These are phyloP conservation scores for Lentinula sp. DNA, from an alignment of 768 basidiomycete genomes.

Conservation along the genomic window DNA sequence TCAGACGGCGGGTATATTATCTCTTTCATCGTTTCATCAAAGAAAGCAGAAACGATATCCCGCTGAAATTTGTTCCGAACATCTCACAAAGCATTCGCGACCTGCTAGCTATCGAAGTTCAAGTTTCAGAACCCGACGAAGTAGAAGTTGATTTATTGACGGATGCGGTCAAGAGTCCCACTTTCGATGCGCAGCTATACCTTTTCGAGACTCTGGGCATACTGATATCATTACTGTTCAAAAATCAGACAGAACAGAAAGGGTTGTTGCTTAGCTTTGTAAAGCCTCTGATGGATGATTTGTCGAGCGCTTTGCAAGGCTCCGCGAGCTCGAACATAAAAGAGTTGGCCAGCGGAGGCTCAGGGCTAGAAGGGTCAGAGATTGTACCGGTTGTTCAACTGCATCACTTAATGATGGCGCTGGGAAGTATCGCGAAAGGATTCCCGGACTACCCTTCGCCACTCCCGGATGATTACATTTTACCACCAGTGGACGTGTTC, in stretches of 20 bases:
- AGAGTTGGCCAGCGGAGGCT: not conserved
- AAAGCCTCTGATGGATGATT: constrained; percentile 73
- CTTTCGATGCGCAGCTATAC: constrained; percentile 89
- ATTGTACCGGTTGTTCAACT: constrained; percentile 77
- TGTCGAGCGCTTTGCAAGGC: constrained; percentile 52
- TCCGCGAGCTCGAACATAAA: constrained; percentile 22
- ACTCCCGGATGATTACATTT: constrained; percentile 56
- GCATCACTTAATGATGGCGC: constrained; percentile 91
- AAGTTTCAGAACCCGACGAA: constrained; percentile 73
- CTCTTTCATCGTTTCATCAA: constrained; percentile 90
- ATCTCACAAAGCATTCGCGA: constrained; percentile 76
- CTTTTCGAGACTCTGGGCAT: constrained; percentile 90
- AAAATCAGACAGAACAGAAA: constrained; percentile 61
- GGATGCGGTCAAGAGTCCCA: constrained; percentile 72
- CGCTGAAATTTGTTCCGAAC: constrained; percentile 59
- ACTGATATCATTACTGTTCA: constrained; percentile 72
- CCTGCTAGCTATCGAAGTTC: constrained; percentile 67
- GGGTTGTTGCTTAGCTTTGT: constrained; percentile 69
- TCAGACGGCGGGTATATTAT: constrained; percentile 81
- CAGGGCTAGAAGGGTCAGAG: constrained; percentile 49
- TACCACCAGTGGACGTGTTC: constrained; percentile 76
- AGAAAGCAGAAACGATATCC: constrained; percentile 74
- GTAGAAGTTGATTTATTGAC: constrained; percentile 65
- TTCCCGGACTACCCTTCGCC: constrained; percentile 87
- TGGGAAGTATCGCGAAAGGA: constrained; percentile 93